Conservation (phyloP, 768 basidiomycete species). For the Suillus fuscotomentosus region DNA sequence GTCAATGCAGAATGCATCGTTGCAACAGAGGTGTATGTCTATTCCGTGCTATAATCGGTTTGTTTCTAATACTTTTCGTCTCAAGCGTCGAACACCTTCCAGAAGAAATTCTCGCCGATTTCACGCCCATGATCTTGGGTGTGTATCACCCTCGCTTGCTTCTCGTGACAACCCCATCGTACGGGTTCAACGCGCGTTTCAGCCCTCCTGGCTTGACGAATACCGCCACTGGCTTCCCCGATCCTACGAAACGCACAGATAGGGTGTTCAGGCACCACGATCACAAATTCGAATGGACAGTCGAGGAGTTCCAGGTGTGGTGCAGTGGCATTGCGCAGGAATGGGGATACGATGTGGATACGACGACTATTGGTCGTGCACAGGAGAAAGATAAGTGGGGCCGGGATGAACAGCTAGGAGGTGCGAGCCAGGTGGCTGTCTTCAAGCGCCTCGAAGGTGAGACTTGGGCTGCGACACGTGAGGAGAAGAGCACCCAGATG, state of each 20-base stretch:
- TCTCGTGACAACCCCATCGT: conserved; percentile 84
- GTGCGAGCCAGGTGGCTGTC: conserved; percentile 64
- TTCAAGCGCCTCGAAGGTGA: conserved; percentile 51
- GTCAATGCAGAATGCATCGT: conserved; percentile 69
- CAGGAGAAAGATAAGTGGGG: conserved; percentile 67
- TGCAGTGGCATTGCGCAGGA: conserved; percentile 52
- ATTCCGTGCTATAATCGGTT: not conserved
- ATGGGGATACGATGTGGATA: conserved; percentile 73
- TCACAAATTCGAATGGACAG: conserved; percentile 90
- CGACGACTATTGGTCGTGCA: conserved; percentile 58
- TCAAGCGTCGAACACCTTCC: conserved; percentile 78
- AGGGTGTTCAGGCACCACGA: conserved; percentile 79
- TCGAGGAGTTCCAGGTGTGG: conserved; percentile 67
- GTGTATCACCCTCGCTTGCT: conserved; percentile 72
- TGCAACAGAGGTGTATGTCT: conserved; percentile 75
- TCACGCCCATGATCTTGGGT: conserved; percentile 73
- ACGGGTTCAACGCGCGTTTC: conserved; percentile 79
- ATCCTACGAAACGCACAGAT: conserved; percentile 74
- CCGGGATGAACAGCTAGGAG: conserved; percentile 61
- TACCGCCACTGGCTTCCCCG: conserved; percentile 49
- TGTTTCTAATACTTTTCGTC: not conserved
- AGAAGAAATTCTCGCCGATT: conserved; percentile 52
- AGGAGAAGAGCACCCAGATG: conserved; percentile 28
- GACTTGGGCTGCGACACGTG: conserved; percentile 25
- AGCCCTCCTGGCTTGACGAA: conserved; percentile 48